phyloP scores from a whole-genome alignment of 2,329 filamentous ascomycete genomes.

The Rutstroemia sp. region DNA sequence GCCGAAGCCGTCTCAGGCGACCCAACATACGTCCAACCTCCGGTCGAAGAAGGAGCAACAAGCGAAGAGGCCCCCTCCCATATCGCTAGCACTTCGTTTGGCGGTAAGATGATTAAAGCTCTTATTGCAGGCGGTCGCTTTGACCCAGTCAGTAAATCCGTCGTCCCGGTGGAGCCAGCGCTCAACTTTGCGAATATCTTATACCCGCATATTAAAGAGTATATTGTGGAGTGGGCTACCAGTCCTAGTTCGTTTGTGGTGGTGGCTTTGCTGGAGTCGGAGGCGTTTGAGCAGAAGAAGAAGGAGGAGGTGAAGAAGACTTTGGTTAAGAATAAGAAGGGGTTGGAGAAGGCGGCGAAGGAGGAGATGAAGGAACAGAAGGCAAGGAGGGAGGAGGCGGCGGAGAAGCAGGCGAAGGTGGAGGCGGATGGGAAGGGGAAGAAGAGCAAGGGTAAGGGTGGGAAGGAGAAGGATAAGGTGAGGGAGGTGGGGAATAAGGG shows the following conservation, averaged over 20 bases:
- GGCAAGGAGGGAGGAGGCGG: constrained; percentile 35
- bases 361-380: constrained; percentile 50
- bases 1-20: constrained; percentile 55
- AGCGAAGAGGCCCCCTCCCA: constrained; percentile 34
- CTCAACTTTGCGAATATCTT: constrained; percentile 74
- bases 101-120: constrained; percentile 81
- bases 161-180: constrained; percentile 66
- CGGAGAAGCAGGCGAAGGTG: constrained; percentile 31
- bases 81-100: constrained; percentile 52
- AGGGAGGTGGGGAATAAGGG: constrained; percentile 53
- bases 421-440: constrained; percentile 26
- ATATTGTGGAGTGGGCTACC: constrained; percentile 76
- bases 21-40: constrained; percentile 32
- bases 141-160: constrained; percentile 63
- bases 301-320: constrained; percentile 59
- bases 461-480: constrained; percentile 31
- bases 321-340: constrained; percentile 66
- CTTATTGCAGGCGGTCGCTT: constrained; percentile 85
- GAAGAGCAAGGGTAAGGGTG: constrained; percentile 42
- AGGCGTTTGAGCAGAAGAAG: constrained; percentile 58
- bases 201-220: constrained; percentile 71
- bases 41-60: constrained; percentile 32
- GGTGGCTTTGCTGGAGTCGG: constrained; percentile 69
- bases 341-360: constrained; percentile 58
- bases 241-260: constrained; percentile 82